Evolutionary conservation across 306 rosid species (phyloP).

Genomic region (Biancaea sappan): DNA sequence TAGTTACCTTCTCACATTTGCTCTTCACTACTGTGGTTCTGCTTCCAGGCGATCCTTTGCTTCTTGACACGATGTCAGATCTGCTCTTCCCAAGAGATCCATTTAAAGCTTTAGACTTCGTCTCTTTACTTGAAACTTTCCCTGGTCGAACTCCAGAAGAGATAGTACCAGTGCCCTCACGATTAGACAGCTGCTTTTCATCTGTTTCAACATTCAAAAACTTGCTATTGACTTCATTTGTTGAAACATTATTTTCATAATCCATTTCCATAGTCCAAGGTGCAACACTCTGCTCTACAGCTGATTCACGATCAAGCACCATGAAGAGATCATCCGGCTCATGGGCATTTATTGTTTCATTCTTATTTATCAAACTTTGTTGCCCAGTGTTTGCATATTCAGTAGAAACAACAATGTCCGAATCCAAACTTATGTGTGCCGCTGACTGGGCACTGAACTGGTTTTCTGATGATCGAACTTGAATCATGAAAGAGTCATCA

Average conservation of each 20-base stretch:
- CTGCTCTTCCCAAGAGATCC: slow-evolving; percentile 63
- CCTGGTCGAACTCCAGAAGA: slow-evolving; percentile 46
- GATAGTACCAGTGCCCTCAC: slow-evolving; percentile 39
- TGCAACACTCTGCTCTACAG: slow-evolving; percentile 50
- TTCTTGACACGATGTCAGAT: slow-evolving; percentile 57
- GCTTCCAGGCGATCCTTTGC: slow-evolving; percentile 60
- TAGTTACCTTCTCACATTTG: slow-evolving; percentile 70
- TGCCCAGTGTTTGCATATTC: slow-evolving; percentile 49
- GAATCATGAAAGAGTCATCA: slow-evolving; percentile 96
- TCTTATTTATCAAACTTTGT: slow-evolving; percentile 48
- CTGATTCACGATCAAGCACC: slow-evolving; percentile 85
- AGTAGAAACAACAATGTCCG: slow-evolving; percentile 63
- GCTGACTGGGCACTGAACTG: slow-evolving; percentile 58
- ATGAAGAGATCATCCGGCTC: slow-evolving; percentile 95
- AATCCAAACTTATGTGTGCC: slow-evolving; percentile 58
- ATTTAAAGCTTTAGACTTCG: slow-evolving; percentile 58
- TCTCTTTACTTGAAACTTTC: slow-evolving; percentile 60
- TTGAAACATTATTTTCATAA: slow-evolving; percentile 52
- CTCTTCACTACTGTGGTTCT: slow-evolving; percentile 53
- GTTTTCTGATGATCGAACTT: slow-evolving; percentile 53
- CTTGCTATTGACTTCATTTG: slow-evolving; percentile 48
- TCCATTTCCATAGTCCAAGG: slow-evolving; percentile 93
- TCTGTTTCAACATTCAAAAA: slow-evolving; percentile 41
- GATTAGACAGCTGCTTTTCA: slow-evolving; percentile 36
- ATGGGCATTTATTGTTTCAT: slow-evolving; percentile 43